Evolutionary conservation across 352 stramenopile species (phyloP).

Genomic region (Pythium phragmitis): DNA sequence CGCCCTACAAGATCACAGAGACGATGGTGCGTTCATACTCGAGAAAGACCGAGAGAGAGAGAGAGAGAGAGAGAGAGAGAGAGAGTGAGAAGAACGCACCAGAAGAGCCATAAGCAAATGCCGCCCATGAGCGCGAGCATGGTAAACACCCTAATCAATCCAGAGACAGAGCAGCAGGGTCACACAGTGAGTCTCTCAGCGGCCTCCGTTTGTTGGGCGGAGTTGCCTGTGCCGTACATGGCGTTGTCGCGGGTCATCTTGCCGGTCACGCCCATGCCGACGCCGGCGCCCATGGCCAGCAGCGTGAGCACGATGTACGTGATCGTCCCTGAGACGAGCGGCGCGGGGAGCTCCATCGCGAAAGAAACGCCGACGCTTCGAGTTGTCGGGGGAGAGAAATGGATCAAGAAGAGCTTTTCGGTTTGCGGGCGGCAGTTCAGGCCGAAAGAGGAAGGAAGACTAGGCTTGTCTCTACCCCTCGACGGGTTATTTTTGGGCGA

Average conservation of each 20-base stretch:
- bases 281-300: slow-evolving; percentile 68
- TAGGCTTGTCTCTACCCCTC: neutral
- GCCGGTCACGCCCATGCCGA: slow-evolving; percentile 76
- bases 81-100: slow-evolving; percentile 36
- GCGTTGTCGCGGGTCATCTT: slow-evolving; percentile 86
- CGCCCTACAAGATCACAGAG: slow-evolving; percentile 39
- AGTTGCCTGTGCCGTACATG: slow-evolving; percentile 46
- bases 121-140: slow-evolving; percentile 80
- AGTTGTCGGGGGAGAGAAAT: neutral
- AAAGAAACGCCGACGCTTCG: neutral
- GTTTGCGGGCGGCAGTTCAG: neutral
- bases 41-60: neutral
- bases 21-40: too few relatives aligned
- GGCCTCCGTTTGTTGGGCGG: neutral
- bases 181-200: neutral
- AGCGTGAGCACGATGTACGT: slow-evolving; percentile 88
- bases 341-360: slow-evolving; percentile 71
- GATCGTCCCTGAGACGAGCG: slow-evolving; percentile 78
- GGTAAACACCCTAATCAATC: slow-evolving; percentile 66
- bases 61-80: neutral
- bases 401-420: slow-evolving; percentile 4
- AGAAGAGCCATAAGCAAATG: slow-evolving; percentile 89
- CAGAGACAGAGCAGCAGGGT: neutral
- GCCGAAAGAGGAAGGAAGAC: too few relatives aligned
- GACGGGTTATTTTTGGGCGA: slow-evolving; percentile 16